Percentiles rank a stretch among this genome's conserved stretches.
Evolutionary conservation across 2,329 filamentous ascomycete species (phyloP).

Genomic region (Drechslerella dactyloides): DNA sequence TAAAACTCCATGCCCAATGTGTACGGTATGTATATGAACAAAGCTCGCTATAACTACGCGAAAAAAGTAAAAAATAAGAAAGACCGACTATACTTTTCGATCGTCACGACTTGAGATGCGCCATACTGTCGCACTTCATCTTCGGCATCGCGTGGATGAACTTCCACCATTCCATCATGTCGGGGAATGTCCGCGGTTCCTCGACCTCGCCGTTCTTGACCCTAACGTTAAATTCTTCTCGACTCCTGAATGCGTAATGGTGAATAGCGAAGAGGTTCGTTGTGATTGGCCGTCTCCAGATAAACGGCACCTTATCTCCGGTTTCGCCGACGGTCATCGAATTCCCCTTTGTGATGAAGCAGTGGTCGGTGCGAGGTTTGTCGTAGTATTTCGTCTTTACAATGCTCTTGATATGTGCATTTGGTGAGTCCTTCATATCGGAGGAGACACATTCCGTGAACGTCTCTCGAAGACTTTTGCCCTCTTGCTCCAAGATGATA

Average conservation of each 20-base stretch:
- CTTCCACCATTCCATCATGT: slow-evolving; percentile 46
- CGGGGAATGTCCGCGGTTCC: slow-evolving; percentile 40
- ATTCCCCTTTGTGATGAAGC: slow-evolving; percentile 34
- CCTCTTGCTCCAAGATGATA: slow-evolving; percentile 52
- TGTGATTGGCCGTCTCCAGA: slow-evolving; percentile 55
- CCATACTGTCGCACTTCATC: slow-evolving; percentile 48
- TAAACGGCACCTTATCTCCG: slow-evolving; percentile 51
- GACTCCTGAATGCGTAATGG: slow-evolving; percentile 57
- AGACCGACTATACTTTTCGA: too few species aligned
- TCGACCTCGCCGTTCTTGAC: slow-evolving; percentile 44
- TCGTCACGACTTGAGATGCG: slow-evolving; percentile 25
- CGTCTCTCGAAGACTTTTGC: slow-evolving; percentile 52
- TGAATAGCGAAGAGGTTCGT: slow-evolving; percentile 56
- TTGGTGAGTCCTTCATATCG: slow-evolving; percentile 52
- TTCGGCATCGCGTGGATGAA: slow-evolving; percentile 43
- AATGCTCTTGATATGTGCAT: slow-evolving; percentile 57
- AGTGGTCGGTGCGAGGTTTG: slow-evolving; percentile 43
- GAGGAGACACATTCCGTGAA: slow-evolving; percentile 56
- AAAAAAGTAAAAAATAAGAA: too few species aligned
- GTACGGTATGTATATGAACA: not conserved
- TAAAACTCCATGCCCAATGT: not conserved
- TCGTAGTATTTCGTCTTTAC: slow-evolving; percentile 55
- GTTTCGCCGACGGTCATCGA: slow-evolving; percentile 42
- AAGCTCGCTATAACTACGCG: slow-evolving; percentile 5
- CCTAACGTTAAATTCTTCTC: slow-evolving; percentile 54